Percentiles rank a stretch among this genome's conserved stretches.
phyloP scores from a whole-genome alignment of 768 basidiomycete genomes.

The Leccinum rimulosum region DNA sequence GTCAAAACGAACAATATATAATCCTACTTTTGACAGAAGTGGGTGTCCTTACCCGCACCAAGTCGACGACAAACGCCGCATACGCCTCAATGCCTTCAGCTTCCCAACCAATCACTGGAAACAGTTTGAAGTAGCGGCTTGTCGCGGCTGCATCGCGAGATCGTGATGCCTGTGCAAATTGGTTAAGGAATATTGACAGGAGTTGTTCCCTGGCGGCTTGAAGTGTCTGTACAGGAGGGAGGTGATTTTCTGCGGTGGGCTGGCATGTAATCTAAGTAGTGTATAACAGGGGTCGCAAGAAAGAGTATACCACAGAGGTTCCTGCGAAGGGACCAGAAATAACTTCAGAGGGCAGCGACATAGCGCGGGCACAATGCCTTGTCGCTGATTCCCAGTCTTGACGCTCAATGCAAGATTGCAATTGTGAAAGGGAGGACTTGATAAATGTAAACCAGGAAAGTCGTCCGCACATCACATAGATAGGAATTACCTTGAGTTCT shows the following conservation, averaged over 20 bases:
- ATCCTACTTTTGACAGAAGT: slow-evolving; percentile 76
- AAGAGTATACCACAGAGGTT: slow-evolving; percentile 71
- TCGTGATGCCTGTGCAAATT: slow-evolving; percentile 80
- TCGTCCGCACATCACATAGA: slow-evolving; percentile 23
- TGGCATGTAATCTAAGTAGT: slow-evolving; percentile 30
- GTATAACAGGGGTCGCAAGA: neutral
- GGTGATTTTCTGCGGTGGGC: slow-evolving; percentile 88
- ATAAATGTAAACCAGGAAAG: slow-evolving; percentile 18
- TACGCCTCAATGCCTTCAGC: slow-evolving; percentile 88
- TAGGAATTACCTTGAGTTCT: slow-evolving; percentile 76
- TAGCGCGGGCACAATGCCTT: slow-evolving; percentile 85
- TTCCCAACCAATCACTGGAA: slow-evolving; percentile 95
- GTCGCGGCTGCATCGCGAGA: slow-evolving; percentile 82
- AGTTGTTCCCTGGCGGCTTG: slow-evolving; percentile 71
- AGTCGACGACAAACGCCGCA: slow-evolving; percentile 87
- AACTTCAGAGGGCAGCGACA: slow-evolving; percentile 77
- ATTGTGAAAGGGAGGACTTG: slow-evolving; percentile 62
- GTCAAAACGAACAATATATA: slow-evolving; percentile 6
- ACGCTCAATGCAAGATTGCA: slow-evolving; percentile 62
- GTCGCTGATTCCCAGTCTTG: slow-evolving; percentile 97
- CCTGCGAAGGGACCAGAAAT: slow-evolving; percentile 84
- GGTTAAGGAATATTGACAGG: slow-evolving; percentile 70
- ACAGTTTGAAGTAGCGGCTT: slow-evolving; percentile 94
- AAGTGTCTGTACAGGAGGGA: slow-evolving; percentile 83
- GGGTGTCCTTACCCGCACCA: slow-evolving; percentile 77